A percentile compares a stretch with the other conserved stretches of the same genome.
Conservation (phyloP, 2,329 filamentous ascomycete genomes). For the Tolypocladium guangdongense region DNA sequence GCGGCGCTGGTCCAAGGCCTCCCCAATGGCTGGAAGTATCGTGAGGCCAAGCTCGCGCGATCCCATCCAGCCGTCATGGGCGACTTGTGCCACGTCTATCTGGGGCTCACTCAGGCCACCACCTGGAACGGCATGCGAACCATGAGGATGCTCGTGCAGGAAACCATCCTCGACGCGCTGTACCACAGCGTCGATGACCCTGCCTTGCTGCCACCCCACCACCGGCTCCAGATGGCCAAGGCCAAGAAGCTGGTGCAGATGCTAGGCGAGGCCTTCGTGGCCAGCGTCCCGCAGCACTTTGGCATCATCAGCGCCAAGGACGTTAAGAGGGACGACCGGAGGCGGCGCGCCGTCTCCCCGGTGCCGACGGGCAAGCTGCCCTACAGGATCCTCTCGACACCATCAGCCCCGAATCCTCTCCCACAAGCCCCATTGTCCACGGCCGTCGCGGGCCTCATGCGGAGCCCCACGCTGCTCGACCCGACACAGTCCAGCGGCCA, state of each 20-base stretch:
- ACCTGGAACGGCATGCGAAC: constrained; percentile 37
- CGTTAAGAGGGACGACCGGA: constrained; percentile 13
- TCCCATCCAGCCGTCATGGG: constrained; percentile 30
- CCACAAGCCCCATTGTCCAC: not conserved
- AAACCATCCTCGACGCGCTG: constrained; percentile 34
- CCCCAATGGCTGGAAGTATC: constrained; percentile 30
- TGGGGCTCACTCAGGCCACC: constrained; percentile 31
- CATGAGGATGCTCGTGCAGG: constrained; percentile 34
- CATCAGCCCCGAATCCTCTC: constrained; percentile 2
- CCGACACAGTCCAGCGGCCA: constrained; percentile 23
- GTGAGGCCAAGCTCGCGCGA: constrained; percentile 25
- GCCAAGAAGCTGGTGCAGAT: constrained; percentile 25
- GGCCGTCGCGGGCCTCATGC: constrained; percentile 1
- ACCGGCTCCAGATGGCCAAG: constrained; percentile 25
- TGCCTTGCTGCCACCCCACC: constrained; percentile 15
- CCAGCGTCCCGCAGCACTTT: constrained; percentile 38
- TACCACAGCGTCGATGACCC: constrained; percentile 20
- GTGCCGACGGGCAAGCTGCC: constrained; percentile 18
- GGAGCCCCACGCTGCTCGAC: constrained; percentile 28
- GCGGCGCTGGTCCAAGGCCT: constrained; percentile 26
- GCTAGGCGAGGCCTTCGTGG: constrained; percentile 30
- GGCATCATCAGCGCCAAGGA: constrained; percentile 33
- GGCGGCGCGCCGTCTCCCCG: constrained; percentile 10
- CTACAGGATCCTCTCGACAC: constrained; percentile 17
- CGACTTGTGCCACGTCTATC: constrained; percentile 33